phyloP scores from a whole-genome alignment of 805 yeast genomes.

The Saccharomycopsis selenospora region DNA sequence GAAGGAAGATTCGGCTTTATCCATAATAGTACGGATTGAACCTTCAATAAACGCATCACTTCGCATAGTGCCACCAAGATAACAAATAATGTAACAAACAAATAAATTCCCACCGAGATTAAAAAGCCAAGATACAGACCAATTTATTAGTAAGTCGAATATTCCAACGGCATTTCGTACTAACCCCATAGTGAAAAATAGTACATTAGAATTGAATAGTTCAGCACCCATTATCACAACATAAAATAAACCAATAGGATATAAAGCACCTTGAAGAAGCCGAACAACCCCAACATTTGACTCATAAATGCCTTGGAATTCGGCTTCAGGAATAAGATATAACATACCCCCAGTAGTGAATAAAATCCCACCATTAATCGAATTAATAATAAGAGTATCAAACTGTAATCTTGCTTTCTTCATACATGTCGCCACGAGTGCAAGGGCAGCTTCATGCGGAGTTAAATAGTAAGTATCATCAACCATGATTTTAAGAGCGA shows the following conservation, averaged over 20 bases:
- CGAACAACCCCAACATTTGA: conserved; percentile 46
- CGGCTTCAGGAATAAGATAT: conserved; percentile 47
- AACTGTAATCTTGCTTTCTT: conserved; percentile 64
- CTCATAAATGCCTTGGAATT: conserved; percentile 36
- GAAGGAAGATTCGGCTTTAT: conserved; percentile 41
- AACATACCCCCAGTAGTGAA: conserved; percentile 73
- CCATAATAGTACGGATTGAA: conserved; percentile 39
- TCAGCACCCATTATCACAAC: conserved; percentile 74
- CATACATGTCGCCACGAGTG: conserved; percentile 81
- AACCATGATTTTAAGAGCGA: conserved; percentile 27
- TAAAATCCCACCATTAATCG: conserved; percentile 61
- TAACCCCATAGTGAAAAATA: conserved; percentile 63
- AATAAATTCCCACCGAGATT: conserved; percentile 60
- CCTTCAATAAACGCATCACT: conserved; percentile 39
- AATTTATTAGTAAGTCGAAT: conserved; percentile 54
- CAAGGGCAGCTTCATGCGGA: conserved; percentile 76
- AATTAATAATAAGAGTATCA: conserved; percentile 53
- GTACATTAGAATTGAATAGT: conserved; percentile 64
- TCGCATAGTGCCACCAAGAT: conserved; percentile 44
- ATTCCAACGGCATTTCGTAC: conserved; percentile 63
- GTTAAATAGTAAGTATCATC: conserved; percentile 55
- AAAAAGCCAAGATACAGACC: conserved; percentile 60
- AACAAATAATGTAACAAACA: conserved; percentile 56
- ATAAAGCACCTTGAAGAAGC: conserved; percentile 52
- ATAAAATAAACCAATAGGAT: conserved; percentile 66